phyloP scores from a whole-genome alignment of 2,329 filamentous ascomycete genomes.

The Zarea fungicola region DNA sequence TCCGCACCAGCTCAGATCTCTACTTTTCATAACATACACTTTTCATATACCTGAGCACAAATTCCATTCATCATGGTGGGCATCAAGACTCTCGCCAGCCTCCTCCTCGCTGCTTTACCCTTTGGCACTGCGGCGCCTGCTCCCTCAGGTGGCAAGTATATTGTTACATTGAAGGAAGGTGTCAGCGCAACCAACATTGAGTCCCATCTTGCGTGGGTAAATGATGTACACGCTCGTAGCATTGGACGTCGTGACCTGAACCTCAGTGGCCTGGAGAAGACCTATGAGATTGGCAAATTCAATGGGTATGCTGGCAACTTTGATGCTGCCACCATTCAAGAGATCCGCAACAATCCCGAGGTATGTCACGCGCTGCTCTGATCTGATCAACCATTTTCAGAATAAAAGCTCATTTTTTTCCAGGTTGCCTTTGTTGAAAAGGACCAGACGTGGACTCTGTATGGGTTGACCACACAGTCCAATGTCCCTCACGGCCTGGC shows the following conservation, averaged over 20 bases:
- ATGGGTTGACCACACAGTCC: slow-evolving; percentile 29
- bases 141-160: slow-evolving; percentile 32
- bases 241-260: slow-evolving; percentile 28
- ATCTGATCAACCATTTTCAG: too few relatives aligned
- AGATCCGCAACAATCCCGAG: slow-evolving; percentile 33
- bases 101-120: slow-evolving; percentile 14
- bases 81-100: slow-evolving; percentile 18
- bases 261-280: slow-evolving; percentile 27
- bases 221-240: slow-evolving; percentile 26
- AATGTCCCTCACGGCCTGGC: slow-evolving; percentile 40
- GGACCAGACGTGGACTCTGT: slow-evolving; percentile 21
- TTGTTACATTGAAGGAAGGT: slow-evolving; percentile 39
- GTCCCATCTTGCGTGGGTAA: slow-evolving; percentile 30
- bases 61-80: slow-evolving; percentile 15
- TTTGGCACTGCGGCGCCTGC: slow-evolving; percentile 11
- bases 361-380: too few relatives aligned
- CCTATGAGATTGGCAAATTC: slow-evolving; percentile 27
- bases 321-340: slow-evolving; percentile 34
- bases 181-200: slow-evolving; percentile 26
- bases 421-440: slow-evolving; percentile 31
- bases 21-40: not conserved
- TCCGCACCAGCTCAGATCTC: not conserved
- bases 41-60: not conserved
- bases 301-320: slow-evolving; percentile 41
- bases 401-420: too few relatives aligned